Evolutionary conservation across 495 filamentous ascomycete species (phyloP).

Genomic region (Aspergillus bertholletiae): DNA sequence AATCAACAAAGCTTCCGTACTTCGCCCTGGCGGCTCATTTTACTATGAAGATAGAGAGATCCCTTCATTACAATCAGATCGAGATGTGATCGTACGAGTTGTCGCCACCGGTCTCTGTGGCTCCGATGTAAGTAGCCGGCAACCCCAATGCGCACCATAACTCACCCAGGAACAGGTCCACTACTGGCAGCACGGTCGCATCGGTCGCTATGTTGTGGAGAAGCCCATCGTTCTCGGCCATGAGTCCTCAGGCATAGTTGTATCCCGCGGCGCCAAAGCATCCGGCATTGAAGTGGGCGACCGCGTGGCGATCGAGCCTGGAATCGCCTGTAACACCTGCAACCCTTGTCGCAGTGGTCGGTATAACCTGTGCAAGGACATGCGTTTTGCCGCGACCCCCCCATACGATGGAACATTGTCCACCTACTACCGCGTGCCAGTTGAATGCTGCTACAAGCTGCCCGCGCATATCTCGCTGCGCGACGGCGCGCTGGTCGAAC

Average conservation of each 20-base stretch:
- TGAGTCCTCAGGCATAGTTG: constrained; percentile 62
- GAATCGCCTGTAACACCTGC: constrained; percentile 72
- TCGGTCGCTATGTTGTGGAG: constrained; percentile 32
- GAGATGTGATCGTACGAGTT: constrained; percentile 19
- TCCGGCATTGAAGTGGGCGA: constrained; percentile 57
- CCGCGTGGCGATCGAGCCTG: constrained; percentile 73
- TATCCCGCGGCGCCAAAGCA: constrained; percentile 50
- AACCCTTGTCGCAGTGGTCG: constrained; percentile 60
- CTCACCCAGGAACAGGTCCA: constrained; percentile 43
- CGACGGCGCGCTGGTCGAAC: constrained; percentile 83
- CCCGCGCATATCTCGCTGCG: constrained; percentile 66
- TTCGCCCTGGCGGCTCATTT: constrained; percentile 21
- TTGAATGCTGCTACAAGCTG: constrained; percentile 82
- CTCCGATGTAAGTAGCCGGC: constrained; percentile 14
- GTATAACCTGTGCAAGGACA: constrained; percentile 76
- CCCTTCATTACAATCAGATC: constrained; percentile 12
- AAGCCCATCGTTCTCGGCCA: constrained; percentile 63
- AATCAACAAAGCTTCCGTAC: constrained; percentile 20
- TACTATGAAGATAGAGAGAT: constrained; percentile 13
- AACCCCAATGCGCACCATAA: not conserved
- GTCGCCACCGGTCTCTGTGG: constrained; percentile 21
- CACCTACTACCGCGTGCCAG: constrained; percentile 71
- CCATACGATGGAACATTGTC: constrained; percentile 77
- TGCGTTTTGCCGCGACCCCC: constrained; percentile 77
- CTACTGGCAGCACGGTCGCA: constrained; percentile 48